Evolutionary conservation across 495 filamentous ascomycete species (phyloP), one percentile per base, ranked within the genome.

Genomic region (Tetracladium marchalianum): DNA sequence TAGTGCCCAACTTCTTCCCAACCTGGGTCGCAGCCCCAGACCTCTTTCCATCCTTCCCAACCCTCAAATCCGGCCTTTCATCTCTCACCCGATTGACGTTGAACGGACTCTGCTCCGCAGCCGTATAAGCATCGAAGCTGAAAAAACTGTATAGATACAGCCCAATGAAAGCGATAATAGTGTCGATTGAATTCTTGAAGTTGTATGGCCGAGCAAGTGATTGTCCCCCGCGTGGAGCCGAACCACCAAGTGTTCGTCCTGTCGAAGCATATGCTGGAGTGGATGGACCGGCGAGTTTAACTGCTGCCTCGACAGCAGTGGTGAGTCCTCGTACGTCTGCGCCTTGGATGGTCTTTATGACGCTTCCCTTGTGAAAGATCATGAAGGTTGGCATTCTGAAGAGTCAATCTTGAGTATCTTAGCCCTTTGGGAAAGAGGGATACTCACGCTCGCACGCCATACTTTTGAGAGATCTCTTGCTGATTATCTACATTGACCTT

Each of bases 251-350:
- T 40, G 67, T 62, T 48, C 65, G 53, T 13, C 75, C 77, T 2
- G 58, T 55, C 1, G 62, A 59, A 0, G 56, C 66, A 18, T 65
- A 71, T 0, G 60, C 53, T 1, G 62, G 57, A n/a, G 49, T 49
- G 0, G 59, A 53, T 0, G 63, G 52, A n/a, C 66, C 66, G 2
- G 72, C 75, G 9, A 73, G 63, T 47, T 71, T 70, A 19, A 78
- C 81, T 39, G 90, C 82, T 62, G 84, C 82, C 49, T 82, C 80
- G 51, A 97, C 79, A 1, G 82, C 84, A 42, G 79, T 70, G 51
- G 77, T 82, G 15, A 98, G 75, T 48, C 80, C 77, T 12, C 74
- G 67, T 1, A 77, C 74, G 66, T 95, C 78, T 27, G 90, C 90
- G 59, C 92, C 92, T 48, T 72, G 71, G 47, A 97, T 77, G 24